Base-by-base conservation (phyloP, 2,329 filamentous ascomycete genomes). In the Zasmidium citrigriseum region DNA sequence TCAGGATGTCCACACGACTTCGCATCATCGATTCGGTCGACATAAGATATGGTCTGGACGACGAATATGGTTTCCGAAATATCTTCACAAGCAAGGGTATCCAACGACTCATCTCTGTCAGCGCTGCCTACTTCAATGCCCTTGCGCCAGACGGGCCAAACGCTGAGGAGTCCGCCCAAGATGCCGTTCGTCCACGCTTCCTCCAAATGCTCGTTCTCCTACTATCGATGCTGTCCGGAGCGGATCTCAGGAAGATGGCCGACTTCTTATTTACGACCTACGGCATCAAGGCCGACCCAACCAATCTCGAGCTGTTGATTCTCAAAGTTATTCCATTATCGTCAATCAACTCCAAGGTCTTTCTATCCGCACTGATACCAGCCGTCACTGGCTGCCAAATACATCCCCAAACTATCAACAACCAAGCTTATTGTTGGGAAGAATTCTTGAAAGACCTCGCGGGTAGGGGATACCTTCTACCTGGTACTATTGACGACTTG, bases 1-100 rank as follows among this genome's bases (percentile, higher is more conserved):
- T 58, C 29, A 46, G 56, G 29, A 53, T 50, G 29, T 29, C 50
- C 10, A 58, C 56, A 9, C 21, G 56, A 16, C 47, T 41, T 7
- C 25, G 51, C 2, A 53, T 58, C 20, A 46, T 54, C 41, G 24
- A 47, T 12, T 21, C 55, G 20, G 49, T 45, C 16, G 41, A 57
- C 44, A 57, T 57, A 10, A 21, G 55, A n/a, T 57, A 57, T n/a
- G 55, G 55, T 2, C 29, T 57, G 11, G 49, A 57, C 23, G 49
- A 57, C 23, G 55, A 57, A 21, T 23, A 52, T 20, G 45, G 50
- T 9, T 57, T 57, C 49, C 27, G 29, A 12, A 52, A 38, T 29
- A 52, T 57, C 38, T 52, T 45, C 21, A 57, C 48, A 16, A 57
- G 49, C 45, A 49, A 47, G n/a, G 55, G 55, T 18, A 57, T 57